These are phyloP conservation scores for Aspergillus jensenii DNA, from an alignment of 2,329 filamentous ascomycete species.

Conservation along the genomic window DNA sequence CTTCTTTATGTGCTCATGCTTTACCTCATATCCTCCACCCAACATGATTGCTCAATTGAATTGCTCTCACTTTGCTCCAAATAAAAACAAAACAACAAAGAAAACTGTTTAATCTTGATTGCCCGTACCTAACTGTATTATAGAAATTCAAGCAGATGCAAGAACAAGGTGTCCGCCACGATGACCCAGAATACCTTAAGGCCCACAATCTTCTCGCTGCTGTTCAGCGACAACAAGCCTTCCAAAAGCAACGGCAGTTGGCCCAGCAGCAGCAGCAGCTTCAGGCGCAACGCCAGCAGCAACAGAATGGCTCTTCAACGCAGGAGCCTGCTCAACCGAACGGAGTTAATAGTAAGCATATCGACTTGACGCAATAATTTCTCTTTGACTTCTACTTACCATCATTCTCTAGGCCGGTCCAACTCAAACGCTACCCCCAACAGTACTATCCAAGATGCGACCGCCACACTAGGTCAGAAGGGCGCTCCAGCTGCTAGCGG, in stretches of 20 bases:
- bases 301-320: slow-evolving; percentile 42
- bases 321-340: slow-evolving; percentile 34
- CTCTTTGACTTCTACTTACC: neutral
- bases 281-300: slow-evolving; percentile 47
- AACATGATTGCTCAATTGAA: neutral
- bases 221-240: slow-evolving; percentile 64
- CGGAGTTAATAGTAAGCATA: slow-evolving; percentile 42
- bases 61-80: neutral
- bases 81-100: neutral
- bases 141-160: slow-evolving; percentile 92
- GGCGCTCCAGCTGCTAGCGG: slow-evolving; percentile 38
- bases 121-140: slow-evolving; percentile 35
- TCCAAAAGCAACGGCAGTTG: slow-evolving; percentile 54
- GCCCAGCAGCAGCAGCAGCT: slow-evolving; percentile 38
- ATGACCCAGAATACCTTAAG: slow-evolving; percentile 86
- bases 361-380: neutral
- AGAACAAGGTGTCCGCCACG: slow-evolving; percentile 73
- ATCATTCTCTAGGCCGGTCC: slow-evolving; percentile 31
- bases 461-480: slow-evolving; percentile 27
- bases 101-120: neutral
- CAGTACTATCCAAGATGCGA: slow-evolving; percentile 22
- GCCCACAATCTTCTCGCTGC: slow-evolving; percentile 71
- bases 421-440: slow-evolving; percentile 35
- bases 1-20: slow-evolving; percentile 1
- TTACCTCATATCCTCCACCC: neutral